Base-by-base conservation (phyloP, 345 rosid genomes). In the Ceriops zippeliana region DNA sequence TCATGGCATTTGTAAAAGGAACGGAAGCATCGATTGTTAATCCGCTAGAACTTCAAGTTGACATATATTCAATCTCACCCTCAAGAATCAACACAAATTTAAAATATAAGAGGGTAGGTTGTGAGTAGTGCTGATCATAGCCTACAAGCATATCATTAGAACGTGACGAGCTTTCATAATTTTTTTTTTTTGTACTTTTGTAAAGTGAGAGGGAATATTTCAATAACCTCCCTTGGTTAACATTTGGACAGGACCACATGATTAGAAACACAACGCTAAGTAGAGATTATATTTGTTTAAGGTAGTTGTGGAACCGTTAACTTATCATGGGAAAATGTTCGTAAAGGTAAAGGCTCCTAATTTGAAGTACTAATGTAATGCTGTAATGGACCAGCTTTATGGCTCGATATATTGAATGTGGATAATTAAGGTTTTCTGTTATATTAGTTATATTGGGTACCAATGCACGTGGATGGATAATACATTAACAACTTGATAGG, bases 131-230 rank as follows among this genome's bases (percentile, higher is more conserved):
- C 64, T 62, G 42, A 68, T 74, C 42, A 68, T 68, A 9, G 31
- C 73, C 72, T 68, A 32, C 32, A 38, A 42, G 47, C 62, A 24
- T 65, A 30, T 68, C 8, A 67, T 63, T 66, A 34, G 61, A 64
- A 80, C 82, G 78, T 69, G 76, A 72, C 65, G 58, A 69, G 83
- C 80, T 77, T 77, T 80, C 76, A 74, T 2, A 53, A 11, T 22
- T 22, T 22, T 22, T 26, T 17, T 64, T 26, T 17, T 64, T 37
- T n/a, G 37, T 13, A 56, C 7, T 53, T 31, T 57, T 37, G 34
- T 47, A 24, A 20, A 17, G 32, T 64, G 26, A 59, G 58, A 59
- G 3, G 57, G 52, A 58, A 3, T 28, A 54, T 65, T 62, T 53
- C 73, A 61, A 64, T 68, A 72, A 66, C 38, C 27, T 17, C 27